These are phyloP conservation scores for Lepidium sativum DNA, from an alignment of 345 rosid species.

Conservation along the genomic window DNA sequence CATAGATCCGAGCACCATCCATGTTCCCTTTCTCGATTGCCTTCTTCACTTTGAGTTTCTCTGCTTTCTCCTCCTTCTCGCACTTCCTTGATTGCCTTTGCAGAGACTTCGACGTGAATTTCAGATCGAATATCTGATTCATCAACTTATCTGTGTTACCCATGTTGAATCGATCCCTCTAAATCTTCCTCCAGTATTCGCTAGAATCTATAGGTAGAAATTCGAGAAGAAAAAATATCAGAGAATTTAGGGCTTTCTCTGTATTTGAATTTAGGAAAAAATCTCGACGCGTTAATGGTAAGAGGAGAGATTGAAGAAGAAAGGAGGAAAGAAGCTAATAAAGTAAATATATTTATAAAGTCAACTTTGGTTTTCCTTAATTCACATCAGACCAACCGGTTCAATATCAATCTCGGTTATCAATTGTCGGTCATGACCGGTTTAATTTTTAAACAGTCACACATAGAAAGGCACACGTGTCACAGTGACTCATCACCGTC, in stretches of 20 bases:
- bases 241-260: constrained; percentile 16
- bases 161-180: constrained; percentile 30
- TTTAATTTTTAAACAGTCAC: neutral
- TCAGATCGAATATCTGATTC: constrained; percentile 95
- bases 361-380: constrained; percentile 7
- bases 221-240: neutral
- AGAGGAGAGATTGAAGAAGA: neutral
- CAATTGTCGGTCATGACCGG: constrained; percentile 8
- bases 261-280: constrained; percentile 8
- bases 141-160: constrained; percentile 87
- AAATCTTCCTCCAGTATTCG: neutral
- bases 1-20: constrained; percentile 99
- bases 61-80: constrained; percentile 99
- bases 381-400: constrained; percentile 4
- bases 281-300: constrained; percentile 8
- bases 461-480: constrained; percentile 9
- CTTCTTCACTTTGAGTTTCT: constrained; percentile 90
- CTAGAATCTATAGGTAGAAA: neutral
- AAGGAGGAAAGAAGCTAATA: neutral
- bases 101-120: constrained; percentile 84
- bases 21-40: constrained; percentile 97
- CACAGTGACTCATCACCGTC: constrained; percentile 24
- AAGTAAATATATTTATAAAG: neutral
- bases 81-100: constrained; percentile 88
- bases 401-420: neutral